Base-by-base conservation (phyloP, 2,329 filamentous ascomycete genomes). In the Neoascochyta sp. region DNA sequence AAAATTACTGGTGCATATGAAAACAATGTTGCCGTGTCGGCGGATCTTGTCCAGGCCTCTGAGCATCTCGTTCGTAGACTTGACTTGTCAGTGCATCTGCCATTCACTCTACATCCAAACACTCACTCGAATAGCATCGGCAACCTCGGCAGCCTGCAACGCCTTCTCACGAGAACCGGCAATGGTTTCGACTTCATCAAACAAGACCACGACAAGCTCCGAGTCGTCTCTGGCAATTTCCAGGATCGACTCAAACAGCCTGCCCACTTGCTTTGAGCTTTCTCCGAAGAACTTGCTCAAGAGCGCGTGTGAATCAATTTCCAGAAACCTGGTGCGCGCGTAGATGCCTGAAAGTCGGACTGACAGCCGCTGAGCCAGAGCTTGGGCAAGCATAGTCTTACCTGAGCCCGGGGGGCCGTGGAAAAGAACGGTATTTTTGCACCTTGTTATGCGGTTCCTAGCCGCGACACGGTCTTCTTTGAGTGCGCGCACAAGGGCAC, bases 101-200 rank as follows among this genome's bases (percentile, higher is more conserved):
- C n/a, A n/a, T n/a, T n/a, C n/a, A n/a, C n/a, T n/a, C n/a, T n/a
- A n/a, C n/a, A n/a, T n/a, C n/a, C n/a, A n/a, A n/a, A n/a, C n/a
- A 37, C 39, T 27, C 40, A 62, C 68, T 24, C 70, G 56, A 38
- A 73, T 50, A 2, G 65, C 63, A 41, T 74, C 70, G 9, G 54
- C 57, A 18, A 66, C 67, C 35, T 74, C 70, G 27, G 63, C 65
- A 9, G 60, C 54, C 22, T 29, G 46, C 1, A 60, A 39, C 3
- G 63, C 59, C 24, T 63, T 57, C 33, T 70, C 63, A 18, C 70
- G 62, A 5, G 54, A 63, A 22, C 63, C 57, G n/a, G 69, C 65
- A 11, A 74, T 49, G 3, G 63, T 70, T 38, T 74, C 71, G 10
- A 74, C 62, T 36, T 74, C 71, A 33, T 74, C 71, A 20, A 74